Conservation (phyloP, 768 basidiomycete genomes). For the Amanita rubescens region DNA sequence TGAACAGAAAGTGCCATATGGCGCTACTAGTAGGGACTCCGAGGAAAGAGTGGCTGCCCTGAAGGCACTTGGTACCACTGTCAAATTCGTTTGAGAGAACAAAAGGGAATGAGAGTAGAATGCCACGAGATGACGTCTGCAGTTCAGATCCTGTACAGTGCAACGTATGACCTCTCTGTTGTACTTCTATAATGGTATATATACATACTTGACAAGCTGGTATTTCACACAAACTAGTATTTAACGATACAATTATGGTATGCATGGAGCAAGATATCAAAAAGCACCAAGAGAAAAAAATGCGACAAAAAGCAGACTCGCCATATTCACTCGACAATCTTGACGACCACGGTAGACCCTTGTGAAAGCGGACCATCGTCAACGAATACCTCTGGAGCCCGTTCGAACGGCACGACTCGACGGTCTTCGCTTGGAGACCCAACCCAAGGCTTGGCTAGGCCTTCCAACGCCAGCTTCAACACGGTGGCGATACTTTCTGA, state of each 20-base stretch:
- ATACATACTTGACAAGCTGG: neutral
- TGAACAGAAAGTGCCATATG: no score
- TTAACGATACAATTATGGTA: constrained; percentile 1
- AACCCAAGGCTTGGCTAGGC: constrained; percentile 38
- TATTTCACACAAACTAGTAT: neutral
- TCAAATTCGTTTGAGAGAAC: no score
- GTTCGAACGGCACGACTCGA: constrained; percentile 46
- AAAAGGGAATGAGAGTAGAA: no score
- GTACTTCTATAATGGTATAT: neutral
- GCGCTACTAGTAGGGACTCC: no score
- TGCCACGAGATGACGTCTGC: no score
- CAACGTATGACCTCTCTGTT: neutral
- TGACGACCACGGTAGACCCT: constrained; percentile 39
- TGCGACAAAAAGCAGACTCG: neutral
- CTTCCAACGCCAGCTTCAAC: constrained; percentile 33
- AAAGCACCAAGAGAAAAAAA: neutral
- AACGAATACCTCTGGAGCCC: constrained; percentile 40
- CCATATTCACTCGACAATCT: constrained; percentile 27
- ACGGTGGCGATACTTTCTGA: constrained; percentile 39
- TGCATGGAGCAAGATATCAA: neutral
- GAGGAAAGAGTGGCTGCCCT: no score
- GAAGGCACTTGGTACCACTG: no score
- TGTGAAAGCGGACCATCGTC: constrained; percentile 28
- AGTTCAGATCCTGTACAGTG: no score
- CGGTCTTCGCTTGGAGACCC: constrained; percentile 22